Percentiles rank a stretch among this genome's conserved stretches.
phyloP scores from a whole-genome alignment of 176 grass and related monocot species.

The Carex scoparia region DNA sequence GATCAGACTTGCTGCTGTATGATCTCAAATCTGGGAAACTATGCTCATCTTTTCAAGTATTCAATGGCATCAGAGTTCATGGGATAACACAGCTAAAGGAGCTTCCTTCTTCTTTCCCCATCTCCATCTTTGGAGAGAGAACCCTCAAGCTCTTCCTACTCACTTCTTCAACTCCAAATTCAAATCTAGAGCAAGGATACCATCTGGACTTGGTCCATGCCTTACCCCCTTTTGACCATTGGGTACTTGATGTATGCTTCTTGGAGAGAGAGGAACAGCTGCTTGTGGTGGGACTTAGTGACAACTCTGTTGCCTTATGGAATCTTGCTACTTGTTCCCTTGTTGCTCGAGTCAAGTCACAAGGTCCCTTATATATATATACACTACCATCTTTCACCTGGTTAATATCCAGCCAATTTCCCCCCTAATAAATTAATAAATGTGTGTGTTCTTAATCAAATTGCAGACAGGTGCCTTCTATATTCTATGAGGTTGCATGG shows the following conservation, averaged over 20 bases:
- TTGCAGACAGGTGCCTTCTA: conserved; percentile 53
- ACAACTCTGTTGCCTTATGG: conserved; percentile 82
- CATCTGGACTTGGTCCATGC: conserved; percentile 42
- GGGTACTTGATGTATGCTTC: conserved; percentile 73
- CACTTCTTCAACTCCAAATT: background rate
- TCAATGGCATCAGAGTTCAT: conserved; percentile 69
- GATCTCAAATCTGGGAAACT: conserved; percentile 32
- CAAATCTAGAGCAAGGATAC: background rate
- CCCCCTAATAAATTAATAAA: too few relatives aligned
- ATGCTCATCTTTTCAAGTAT: conserved; percentile 52
- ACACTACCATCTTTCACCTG: too few relatives aligned
- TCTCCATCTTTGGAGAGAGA: conserved; percentile 58
- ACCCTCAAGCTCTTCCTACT: conserved; percentile 60
- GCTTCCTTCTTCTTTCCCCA: background rate
- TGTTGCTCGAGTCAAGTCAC: conserved; percentile 33
- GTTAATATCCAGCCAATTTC: too few relatives aligned
- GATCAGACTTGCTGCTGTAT: conserved; percentile 65
- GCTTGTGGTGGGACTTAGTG: conserved; percentile 70
- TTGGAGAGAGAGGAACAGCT: background rate
- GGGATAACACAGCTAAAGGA: conserved; percentile 30
- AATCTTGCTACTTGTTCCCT: conserved; percentile 32
- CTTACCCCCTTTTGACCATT: conserved; percentile 68
- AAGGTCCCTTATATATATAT: too few relatives aligned
- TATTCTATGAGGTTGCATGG: conserved; percentile 89
- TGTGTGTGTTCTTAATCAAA: too few relatives aligned